Conservation (phyloP, 2,329 filamentous ascomycete genomes). For the Nothopassalora personata region DNA sequence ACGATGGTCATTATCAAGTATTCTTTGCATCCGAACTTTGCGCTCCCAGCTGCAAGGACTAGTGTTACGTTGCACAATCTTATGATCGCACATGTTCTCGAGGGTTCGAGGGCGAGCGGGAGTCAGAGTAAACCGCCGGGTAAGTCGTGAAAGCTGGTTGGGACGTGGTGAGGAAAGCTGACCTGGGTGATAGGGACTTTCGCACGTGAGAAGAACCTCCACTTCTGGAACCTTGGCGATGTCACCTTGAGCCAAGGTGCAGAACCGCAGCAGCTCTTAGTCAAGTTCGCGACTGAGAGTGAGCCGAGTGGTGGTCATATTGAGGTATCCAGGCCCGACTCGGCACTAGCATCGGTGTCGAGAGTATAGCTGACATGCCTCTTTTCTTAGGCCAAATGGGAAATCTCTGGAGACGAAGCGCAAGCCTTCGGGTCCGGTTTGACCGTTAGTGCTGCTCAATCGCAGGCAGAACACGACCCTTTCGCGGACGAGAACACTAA, state of each 20-base stretch:
- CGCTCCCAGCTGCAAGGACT: conserved; percentile 36
- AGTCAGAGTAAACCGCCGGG: conserved; percentile 71
- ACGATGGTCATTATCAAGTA: conserved; percentile 83
- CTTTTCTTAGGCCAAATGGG: conserved; percentile 59
- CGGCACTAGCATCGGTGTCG: too few relatives aligned
- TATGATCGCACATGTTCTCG: conserved; percentile 65
- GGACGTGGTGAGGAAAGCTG: neutral
- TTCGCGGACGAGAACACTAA: conserved; percentile 59
- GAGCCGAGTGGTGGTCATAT: conserved; percentile 67
- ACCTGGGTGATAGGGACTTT: conserved; percentile 52
- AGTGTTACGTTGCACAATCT: conserved; percentile 67
- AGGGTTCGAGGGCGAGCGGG: conserved; percentile 56
- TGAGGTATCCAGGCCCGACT: conserved; percentile 43
- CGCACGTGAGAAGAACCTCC: conserved; percentile 66
- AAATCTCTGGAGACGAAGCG: conserved; percentile 52
- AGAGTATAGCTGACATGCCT: too few relatives aligned
- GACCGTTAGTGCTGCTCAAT: conserved; percentile 43
- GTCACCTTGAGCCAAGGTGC: conserved; percentile 58
- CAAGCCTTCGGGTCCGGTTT: conserved; percentile 56
- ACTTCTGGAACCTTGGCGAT: conserved; percentile 77
- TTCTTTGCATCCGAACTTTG: conserved; percentile 68
- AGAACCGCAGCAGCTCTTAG: conserved; percentile 68
- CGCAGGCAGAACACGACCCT: conserved; percentile 53
- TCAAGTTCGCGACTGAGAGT: conserved; percentile 70
- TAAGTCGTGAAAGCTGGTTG: neutral